Evolutionary conservation across 441 rosid genomes (phyloP), one percentile per base, ranked within the genome.

Genomic region (Croton setiger): DNA sequence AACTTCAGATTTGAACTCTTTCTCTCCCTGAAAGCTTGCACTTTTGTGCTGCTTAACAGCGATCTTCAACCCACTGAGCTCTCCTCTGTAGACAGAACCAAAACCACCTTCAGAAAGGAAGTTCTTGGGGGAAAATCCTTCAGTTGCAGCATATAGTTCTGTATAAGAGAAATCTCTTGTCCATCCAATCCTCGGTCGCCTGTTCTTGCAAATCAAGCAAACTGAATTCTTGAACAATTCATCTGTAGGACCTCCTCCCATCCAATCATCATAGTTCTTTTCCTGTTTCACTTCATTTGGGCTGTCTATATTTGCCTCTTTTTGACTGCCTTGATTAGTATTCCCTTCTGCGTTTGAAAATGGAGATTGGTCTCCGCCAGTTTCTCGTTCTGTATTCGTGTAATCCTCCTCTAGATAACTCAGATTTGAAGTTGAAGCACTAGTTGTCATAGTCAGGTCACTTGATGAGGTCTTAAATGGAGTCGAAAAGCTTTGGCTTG

Each of bases 21-120:
- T 80, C 70, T 94, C 98, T 44, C 88, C 93, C 77, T 90, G 92
- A 79, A 80, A 72, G 76, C 93, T 89, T 84, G 89, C 88, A 61
- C 83, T 89, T 81, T 94, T 92, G 78, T 88, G 72, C 71, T 92
- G 88, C 88, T 92, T 94, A 5, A 94, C 98, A 0, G 98, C 98
- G 73, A 94, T 80, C 88, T 87, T 79, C 67, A 79, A 73, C 35
- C 80, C 83, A 33, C 79, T 61, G 2, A 81, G 57, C 23, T 84
- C 76, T 44, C 89, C 89, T 71, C 43, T 66, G 54, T 53, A 77
- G 18, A 79, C 89, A 44, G 79, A 77, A 23, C 91, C 89, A 45
- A 81, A 88, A 45, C 85, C 94, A 4, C 86, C 88, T 69, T 73
- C 87, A 6, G 85, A 81, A 27, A 83, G 69, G 75, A 68, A 85